phyloP scores from a whole-genome alignment of 805 yeast species.

The Candida tallmaniae region DNA sequence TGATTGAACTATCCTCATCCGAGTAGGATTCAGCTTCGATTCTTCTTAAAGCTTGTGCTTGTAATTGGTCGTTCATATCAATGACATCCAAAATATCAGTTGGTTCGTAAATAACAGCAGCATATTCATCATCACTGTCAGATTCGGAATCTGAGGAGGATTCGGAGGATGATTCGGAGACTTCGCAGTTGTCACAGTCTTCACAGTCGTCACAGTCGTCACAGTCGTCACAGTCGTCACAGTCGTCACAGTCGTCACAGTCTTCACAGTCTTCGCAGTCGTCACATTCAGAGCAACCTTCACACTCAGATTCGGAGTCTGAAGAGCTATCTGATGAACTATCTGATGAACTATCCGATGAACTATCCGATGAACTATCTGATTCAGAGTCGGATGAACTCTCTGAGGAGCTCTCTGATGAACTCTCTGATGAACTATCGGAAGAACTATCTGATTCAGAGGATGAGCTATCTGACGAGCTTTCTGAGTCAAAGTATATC shows the following conservation, averaged over 20 bases:
- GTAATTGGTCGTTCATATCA: conserved; percentile 37
- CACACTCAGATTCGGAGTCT: no score
- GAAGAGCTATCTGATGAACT: no score
- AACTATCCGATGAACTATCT: no score
- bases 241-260: no score
- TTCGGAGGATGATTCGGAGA: conserved; percentile 4
- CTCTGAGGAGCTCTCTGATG: conserved; percentile 6
- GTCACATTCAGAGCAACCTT: no score
- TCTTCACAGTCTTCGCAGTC: no score
- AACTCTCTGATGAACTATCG: no score
- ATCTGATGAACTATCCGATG: no score
- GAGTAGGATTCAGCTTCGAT: conserved; percentile 13
- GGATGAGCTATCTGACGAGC: conserved; percentile 4
- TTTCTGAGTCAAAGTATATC: conserved; percentile 22
- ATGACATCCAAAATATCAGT: conserved; percentile 29
- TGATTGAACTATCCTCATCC: conserved; percentile 16
- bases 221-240: no score
- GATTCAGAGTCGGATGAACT: conserved; percentile 3
- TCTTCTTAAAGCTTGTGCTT: conserved; percentile 23
- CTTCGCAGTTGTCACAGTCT: no score
- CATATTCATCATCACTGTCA: conserved; percentile 8
- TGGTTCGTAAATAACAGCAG: conserved; percentile 19
- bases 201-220: no score
- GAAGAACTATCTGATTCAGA: conserved; percentile 4
- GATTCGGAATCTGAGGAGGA: conserved; percentile 2